Evolutionary conservation across 345 rosid genomes (phyloP).

Genomic region (Clausena lansium): DNA sequence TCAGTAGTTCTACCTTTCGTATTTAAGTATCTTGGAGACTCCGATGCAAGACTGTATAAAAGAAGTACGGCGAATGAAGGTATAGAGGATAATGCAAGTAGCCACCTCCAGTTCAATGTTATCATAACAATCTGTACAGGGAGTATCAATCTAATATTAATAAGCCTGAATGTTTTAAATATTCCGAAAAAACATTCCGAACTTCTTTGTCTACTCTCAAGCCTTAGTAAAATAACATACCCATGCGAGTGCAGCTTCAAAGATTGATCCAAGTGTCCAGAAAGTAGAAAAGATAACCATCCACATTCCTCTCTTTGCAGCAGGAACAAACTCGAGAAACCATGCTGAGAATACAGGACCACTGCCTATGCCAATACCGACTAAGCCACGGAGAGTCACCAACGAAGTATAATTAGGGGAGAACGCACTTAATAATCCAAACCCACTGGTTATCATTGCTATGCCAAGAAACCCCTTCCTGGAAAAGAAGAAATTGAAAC

Average conservation of each 20-base stretch:
- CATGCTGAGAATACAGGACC: slow-evolving; percentile 55
- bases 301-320: slow-evolving; percentile 56
- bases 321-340: slow-evolving; percentile 62
- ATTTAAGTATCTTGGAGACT: slow-evolving; percentile 66
- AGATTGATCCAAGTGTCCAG: slow-evolving; percentile 32
- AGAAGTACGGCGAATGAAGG: slow-evolving; percentile 26
- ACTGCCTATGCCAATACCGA: slow-evolving; percentile 60
- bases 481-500: slow-evolving; percentile 4
- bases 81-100: no score
- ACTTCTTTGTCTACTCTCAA: no score
- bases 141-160: no score
- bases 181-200: no score
- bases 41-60: slow-evolving; percentile 40
- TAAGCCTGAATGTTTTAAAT: no score
- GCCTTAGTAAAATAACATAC: no score
- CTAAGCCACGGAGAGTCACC: slow-evolving; percentile 40
- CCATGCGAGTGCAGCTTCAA: no score
- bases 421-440: slow-evolving; percentile 54
- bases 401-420: slow-evolving; percentile 41
- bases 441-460: slow-evolving; percentile 42
- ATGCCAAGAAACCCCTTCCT: slow-evolving; percentile 57
- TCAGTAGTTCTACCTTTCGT: slow-evolving; percentile 38
- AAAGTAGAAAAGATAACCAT: slow-evolving; percentile 50
- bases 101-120: no score
- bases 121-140: no score